Conservation (phyloP, 73 alveolate genomes). For the Tetrahymena malaccensis region DNA sequence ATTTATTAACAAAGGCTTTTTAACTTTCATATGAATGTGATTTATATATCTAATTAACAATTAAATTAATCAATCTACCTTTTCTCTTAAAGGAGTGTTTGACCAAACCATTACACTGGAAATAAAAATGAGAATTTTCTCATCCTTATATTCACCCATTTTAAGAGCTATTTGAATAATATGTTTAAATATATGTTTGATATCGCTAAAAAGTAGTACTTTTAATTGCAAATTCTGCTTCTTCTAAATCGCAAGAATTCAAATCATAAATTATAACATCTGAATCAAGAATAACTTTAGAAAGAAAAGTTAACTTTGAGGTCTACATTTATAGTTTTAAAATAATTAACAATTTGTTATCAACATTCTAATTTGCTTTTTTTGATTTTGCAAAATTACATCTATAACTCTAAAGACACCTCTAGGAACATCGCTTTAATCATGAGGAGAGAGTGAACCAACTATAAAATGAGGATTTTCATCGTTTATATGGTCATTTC, state of each 20-base stretch:
- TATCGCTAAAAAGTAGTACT: background rate
- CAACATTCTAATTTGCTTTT: background rate
- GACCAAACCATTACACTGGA: slow-evolving; percentile 65
- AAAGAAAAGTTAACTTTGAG: slow-evolving; percentile 6
- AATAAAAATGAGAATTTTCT: slow-evolving; percentile 30
- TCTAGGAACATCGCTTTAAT: background rate
- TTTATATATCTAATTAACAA: background rate
- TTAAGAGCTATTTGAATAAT: background rate
- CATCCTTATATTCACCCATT: slow-evolving; percentile 26
- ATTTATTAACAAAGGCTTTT: background rate
- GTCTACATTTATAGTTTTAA: background rate
- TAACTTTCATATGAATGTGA: background rate
- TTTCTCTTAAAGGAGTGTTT: slow-evolving; percentile 46
- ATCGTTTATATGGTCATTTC: slow-evolving; percentile 31
- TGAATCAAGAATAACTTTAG: slow-evolving; percentile 32
- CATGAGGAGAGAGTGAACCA: slow-evolving; percentile 12
- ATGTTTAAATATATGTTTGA: background rate
- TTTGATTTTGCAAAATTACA: background rate
- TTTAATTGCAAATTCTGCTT: slow-evolving; percentile 35
- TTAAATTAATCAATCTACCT: background rate
- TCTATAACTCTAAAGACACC: slow-evolving; percentile 31
- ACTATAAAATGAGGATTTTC: slow-evolving; percentile 37
- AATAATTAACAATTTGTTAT: background rate
- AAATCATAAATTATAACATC: slow-evolving; percentile 38
- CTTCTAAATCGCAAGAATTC: slow-evolving; percentile 30